phyloP scores from a whole-genome alignment of 1,284 basidiomycete genomes.

The Irpex sp. region DNA sequence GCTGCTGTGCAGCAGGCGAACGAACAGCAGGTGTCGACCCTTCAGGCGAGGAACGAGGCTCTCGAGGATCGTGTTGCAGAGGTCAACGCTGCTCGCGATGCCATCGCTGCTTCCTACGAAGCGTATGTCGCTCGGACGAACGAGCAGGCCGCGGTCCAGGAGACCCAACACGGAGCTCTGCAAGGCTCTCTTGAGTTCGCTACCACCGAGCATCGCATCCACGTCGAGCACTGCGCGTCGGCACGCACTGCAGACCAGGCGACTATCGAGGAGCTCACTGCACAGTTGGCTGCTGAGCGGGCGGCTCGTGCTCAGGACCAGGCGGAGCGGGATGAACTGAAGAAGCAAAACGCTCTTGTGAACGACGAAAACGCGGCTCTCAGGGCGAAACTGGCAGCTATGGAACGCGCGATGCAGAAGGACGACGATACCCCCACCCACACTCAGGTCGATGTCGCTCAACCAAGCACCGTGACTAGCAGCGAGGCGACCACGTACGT shows the following conservation, averaged over 20 bases:
- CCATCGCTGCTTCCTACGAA: not conserved
- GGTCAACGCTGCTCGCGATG: not conserved
- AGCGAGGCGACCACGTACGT: not conserved
- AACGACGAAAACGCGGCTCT: not conserved
- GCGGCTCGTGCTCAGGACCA: not conserved
- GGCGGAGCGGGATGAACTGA: not conserved
- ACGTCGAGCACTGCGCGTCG: not conserved
- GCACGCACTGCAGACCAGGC: not conserved
- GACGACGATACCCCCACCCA: not conserved
- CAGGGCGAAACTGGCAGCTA: not conserved
- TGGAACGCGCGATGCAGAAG: not conserved
- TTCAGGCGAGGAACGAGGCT: no score
- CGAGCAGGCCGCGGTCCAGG: not conserved
- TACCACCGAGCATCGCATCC: not conserved
- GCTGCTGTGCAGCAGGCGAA: no score
- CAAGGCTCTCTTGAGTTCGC: not conserved
- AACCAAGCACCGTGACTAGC: not conserved
- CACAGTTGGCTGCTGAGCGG: not conserved
- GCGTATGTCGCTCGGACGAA: not conserved
- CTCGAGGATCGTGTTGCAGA: no score
- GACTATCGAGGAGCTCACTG: not conserved
- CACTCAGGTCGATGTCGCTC: not conserved
- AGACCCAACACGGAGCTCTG: not conserved
- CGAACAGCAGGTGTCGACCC: no score
- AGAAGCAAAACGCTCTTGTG: not conserved